Percentiles rank a stretch among this genome's conserved stretches.
These are phyloP conservation scores for Trypanosoma cruzi DNA, from an alignment of 208 protist genomes.

Conservation along the genomic window DNA sequence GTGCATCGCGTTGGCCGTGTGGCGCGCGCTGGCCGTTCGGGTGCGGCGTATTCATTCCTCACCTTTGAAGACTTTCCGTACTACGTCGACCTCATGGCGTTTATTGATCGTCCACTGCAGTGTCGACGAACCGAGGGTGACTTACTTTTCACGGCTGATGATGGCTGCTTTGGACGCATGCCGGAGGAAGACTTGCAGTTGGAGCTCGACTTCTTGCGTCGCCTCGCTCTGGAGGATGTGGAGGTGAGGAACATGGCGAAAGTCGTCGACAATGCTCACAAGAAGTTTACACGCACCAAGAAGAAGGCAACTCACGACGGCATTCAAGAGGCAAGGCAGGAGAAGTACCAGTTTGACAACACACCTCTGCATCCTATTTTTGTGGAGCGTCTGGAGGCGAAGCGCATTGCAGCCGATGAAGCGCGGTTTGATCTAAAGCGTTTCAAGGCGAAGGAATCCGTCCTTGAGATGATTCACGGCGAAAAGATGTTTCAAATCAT, in stretches of 20 bases:
- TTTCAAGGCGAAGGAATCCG: slow-evolving; percentile 86
- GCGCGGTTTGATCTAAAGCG: slow-evolving; percentile 71
- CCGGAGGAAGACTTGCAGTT: slow-evolving; percentile 87
- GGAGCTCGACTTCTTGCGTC: slow-evolving; percentile 83
- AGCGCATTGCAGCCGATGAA: slow-evolving; percentile 61
- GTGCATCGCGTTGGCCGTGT: slow-evolving; percentile 98
- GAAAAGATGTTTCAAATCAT: slow-evolving; percentile 81
- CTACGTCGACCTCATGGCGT: slow-evolving; percentile 90
- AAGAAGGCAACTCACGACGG: slow-evolving; percentile 91
- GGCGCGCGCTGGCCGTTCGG: slow-evolving; percentile 97
- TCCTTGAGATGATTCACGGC: slow-evolving; percentile 77
- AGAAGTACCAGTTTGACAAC: slow-evolving; percentile 77
- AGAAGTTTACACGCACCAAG: slow-evolving; percentile 89
- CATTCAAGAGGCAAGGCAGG: slow-evolving; percentile 81
- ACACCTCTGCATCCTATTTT: slow-evolving; percentile 87
- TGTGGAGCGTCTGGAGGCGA: slow-evolving; percentile 55
- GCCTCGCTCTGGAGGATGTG: slow-evolving; percentile 60
- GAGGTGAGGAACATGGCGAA: slow-evolving; percentile 83
- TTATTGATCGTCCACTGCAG: slow-evolving; percentile 76
- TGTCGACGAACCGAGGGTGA: slow-evolving; percentile 52
- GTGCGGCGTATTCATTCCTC: slow-evolving; percentile 96
- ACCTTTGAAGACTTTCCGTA: slow-evolving; percentile 96
- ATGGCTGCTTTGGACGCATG: slow-evolving; percentile 90
- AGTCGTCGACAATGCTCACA: slow-evolving; percentile 87
- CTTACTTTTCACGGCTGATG: slow-evolving; percentile 76